Conservation (phyloP, 352 stramenopile species). For the Achlya hypogyna region DNA sequence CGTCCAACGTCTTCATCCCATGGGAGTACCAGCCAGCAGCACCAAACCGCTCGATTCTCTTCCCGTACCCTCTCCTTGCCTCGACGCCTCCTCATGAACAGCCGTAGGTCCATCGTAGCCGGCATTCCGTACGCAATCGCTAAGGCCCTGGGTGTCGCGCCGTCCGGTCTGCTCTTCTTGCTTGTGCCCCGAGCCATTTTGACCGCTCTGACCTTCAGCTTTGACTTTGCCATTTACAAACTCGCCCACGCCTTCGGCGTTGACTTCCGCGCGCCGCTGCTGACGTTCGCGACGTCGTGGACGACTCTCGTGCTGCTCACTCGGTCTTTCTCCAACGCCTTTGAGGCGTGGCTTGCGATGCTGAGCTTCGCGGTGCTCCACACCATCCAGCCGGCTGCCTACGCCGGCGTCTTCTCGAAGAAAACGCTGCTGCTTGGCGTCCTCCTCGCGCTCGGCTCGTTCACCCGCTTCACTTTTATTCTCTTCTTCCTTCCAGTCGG, state of each 20-base stretch:
- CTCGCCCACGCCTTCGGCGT: conserved; percentile 26
- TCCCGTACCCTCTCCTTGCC: conserved; percentile 31
- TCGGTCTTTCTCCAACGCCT: conserved; percentile 74
- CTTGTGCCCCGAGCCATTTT: conserved; percentile 12
- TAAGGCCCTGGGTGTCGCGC: background rate
- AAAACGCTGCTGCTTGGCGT: conserved; percentile 53
- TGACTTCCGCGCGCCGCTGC: conserved; percentile 25
- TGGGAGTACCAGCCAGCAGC: conserved; percentile 64
- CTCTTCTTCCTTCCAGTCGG: conserved; percentile 73
- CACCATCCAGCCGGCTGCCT: conserved; percentile 35
- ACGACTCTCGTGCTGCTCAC: conserved; percentile 51
- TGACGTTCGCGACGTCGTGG: conserved; percentile 65
- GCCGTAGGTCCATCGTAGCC: background rate
- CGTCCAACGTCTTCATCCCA: conserved; percentile 39
- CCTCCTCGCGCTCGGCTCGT: conserved; percentile 60
- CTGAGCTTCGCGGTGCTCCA: conserved; percentile 44
- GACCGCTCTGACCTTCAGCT: background rate
- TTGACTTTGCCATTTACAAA: conserved; percentile 19
- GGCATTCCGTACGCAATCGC: background rate
- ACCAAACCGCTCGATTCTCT: conserved; percentile 65
- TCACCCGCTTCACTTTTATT: conserved; percentile 74
- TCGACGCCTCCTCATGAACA: background rate
- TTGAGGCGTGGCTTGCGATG: conserved; percentile 55
- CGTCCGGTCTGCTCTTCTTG: conserved; percentile 14
- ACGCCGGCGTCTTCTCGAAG: conserved; percentile 25